These are phyloP conservation scores for Leishmania guyanensis DNA, from an alignment of 208 protist genomes.

Conservation along the genomic window DNA sequence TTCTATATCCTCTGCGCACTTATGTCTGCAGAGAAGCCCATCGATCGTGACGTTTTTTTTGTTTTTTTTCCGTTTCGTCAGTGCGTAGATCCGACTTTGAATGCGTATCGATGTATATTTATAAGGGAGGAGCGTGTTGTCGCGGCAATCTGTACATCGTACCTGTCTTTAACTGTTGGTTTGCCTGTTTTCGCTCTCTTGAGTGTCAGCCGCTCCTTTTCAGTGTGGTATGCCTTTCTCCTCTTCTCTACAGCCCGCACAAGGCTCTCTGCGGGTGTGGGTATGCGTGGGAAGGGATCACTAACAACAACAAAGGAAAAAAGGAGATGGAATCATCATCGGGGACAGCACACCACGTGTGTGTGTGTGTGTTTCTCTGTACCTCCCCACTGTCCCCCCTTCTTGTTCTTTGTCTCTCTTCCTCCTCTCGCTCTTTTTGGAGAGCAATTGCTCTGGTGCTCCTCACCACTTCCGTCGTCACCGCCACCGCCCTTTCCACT, in stretches of 20 bases:
- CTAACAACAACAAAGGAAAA: not conserved
- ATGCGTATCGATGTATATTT: slow-evolving; percentile 14
- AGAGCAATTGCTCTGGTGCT: not conserved
- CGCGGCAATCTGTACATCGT: not conserved
- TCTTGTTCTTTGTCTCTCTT: not conserved
- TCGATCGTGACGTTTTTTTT: not conserved
- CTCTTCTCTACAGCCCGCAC: no score
- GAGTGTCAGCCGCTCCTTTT: no score
- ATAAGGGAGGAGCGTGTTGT: not conserved
- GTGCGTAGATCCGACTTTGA: not conserved
- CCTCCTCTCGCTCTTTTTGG: not conserved
- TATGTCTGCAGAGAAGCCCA: not conserved
- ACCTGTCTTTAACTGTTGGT: no score
- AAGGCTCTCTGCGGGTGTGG: no score
- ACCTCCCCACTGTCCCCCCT: not conserved
- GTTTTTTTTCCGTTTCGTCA: not conserved
- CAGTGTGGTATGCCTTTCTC: no score
- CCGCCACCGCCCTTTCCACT: not conserved
- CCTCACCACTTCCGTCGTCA: not conserved
- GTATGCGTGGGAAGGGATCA: no score
- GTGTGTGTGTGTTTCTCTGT: not conserved
- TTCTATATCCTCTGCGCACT: no score
- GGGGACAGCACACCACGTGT: not conserved
- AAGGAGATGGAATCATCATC: not conserved
- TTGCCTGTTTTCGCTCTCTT: no score